Evolutionary conservation across 345 rosid genomes (phyloP), one percentile per base, ranked within the genome.

Genomic region (Physaria fendleri): DNA sequence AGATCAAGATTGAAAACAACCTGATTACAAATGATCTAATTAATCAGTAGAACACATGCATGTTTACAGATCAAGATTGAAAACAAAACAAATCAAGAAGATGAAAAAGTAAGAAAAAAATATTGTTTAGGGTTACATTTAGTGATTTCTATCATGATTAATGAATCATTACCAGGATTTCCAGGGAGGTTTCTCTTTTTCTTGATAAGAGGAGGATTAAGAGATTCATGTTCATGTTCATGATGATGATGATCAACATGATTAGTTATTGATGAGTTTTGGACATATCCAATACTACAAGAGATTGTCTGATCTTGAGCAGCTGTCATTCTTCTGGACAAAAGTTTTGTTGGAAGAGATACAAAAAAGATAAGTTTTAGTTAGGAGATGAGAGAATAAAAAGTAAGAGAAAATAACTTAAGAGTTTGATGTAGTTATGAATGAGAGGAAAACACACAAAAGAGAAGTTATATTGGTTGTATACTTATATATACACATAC

Each of bases 181-280:
- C 98, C 98, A 35, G 98, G 98, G 59, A 85, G 90, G 74, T 80
- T 92, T 67, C 96, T 82, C 83, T 88, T 92, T 89, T 77, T 92
- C 81, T 88, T 92, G 28, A 32, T 40, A 54, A 68, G 44, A 28
- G 87, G 83, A 63, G 74, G 85, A 68, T 76, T 55, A 17, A 39
- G 15, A 11, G 74, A 70, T 47, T 61, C 73, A 25, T 37, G 63
- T 47, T 61, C 73, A 25, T 37, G 63, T 20, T 59, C 55, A 17
- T 49, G 59, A 68, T 58, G 71, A 50, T 27, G 49, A 58, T 66
- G 64, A 39, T 58, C 59, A 48, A 16, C 45, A 58, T 48, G 65
- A 49, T 40, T 44, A 41, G 45, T 52, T 44, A 22, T 61, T 60
- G 62, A 60, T 60, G 67, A 68, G 61, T 42, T 35, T 27, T 52